Evolutionary conservation across 1,139 yeast genomes (phyloP), one percentile per base, ranked within the genome.

Genomic region (Pichia sp.): DNA sequence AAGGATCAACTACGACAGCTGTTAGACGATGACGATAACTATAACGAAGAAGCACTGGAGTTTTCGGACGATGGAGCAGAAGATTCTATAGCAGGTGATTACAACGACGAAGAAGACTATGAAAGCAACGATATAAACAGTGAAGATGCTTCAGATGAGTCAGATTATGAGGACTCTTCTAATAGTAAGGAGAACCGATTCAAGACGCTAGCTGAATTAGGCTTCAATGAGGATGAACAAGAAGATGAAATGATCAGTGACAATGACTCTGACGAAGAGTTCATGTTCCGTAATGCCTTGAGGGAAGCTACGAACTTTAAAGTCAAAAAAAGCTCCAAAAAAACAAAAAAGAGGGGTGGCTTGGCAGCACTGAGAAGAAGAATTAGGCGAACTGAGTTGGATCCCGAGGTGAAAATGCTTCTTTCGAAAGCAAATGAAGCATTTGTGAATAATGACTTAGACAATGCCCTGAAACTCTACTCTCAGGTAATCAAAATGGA

Each of bases 361-460:
- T 55, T 64, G 57, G 67, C 65, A 45, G 68, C 72, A n/a, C 58
- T 72, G 59, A 56, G 72, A 60, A 58, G 75, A 57, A 67, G 70
- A 67, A 68, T 75, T 68, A 67, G 76, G 62, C 66, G 75, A 38
- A 72, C 72, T 49, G 81, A 81, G 23, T 67, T 84, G 54, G 85
- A 86, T 58, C 95, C 93, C 0, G 95, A 87, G 66, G 86, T 88
- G 1, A 76, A 85, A 52, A 75, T 76, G 47, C 68, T 84, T 51
- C 69, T 88, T 42, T 84, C 95, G 5, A 76, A 77, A 61, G 97
- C 96, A 1, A 87, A 89, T 64, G 92, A 85, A 63, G 87, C 88
- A 0, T 90, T 84, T 73, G 96, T 86, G 1, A 67, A 78, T 8
- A 79, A 78, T 51, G 85, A 89, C 62, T 76, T 81, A 43, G 84